Evolutionary conservation across 495 filamentous ascomycete species (phyloP).

Genomic region (Trichoderma erinaceum): DNA sequence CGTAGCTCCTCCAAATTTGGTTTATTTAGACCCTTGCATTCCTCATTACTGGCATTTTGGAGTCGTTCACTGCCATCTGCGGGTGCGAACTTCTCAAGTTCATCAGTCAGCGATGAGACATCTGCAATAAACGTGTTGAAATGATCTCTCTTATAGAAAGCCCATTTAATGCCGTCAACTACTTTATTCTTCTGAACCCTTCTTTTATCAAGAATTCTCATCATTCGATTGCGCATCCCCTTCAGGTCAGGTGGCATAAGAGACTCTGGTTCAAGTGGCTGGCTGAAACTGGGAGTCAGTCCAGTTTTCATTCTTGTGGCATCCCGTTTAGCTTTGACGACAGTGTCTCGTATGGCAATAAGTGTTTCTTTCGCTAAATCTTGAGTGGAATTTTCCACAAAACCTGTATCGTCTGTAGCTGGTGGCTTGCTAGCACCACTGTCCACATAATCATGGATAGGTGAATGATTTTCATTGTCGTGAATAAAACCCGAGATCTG

Average conservation of each 20-base stretch:
- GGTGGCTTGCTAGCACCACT: neutral
- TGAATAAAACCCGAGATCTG: neutral
- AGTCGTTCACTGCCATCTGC: neutral
- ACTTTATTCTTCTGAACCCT: conserved; percentile 12
- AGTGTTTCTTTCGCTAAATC: neutral
- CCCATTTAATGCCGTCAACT: conserved; percentile 16
- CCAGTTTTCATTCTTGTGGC: neutral
- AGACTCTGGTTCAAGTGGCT: neutral
- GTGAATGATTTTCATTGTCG: neutral
- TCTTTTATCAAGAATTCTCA: neutral
- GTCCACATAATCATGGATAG: no score
- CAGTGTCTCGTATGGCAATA: neutral
- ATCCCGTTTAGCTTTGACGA: neutral
- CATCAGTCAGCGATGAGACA: conserved; percentile 13
- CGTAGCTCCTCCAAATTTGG: conserved; percentile 18
- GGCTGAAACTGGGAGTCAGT: neutral
- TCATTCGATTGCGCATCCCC: neutral
- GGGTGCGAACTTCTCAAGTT: conserved; percentile 14
- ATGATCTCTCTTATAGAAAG: conserved; percentile 17
- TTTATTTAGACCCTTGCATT: conserved; percentile 17
- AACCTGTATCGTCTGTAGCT: neutral
- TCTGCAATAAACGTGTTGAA: conserved; percentile 18
- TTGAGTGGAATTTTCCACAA: neutral
- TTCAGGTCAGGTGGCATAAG: neutral
- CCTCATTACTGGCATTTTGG: conserved; percentile 16